These are phyloP conservation scores for Diaporthe vaccinii DNA, from an alignment of 2,329 filamentous ascomycete species.

Conservation along the genomic window DNA sequence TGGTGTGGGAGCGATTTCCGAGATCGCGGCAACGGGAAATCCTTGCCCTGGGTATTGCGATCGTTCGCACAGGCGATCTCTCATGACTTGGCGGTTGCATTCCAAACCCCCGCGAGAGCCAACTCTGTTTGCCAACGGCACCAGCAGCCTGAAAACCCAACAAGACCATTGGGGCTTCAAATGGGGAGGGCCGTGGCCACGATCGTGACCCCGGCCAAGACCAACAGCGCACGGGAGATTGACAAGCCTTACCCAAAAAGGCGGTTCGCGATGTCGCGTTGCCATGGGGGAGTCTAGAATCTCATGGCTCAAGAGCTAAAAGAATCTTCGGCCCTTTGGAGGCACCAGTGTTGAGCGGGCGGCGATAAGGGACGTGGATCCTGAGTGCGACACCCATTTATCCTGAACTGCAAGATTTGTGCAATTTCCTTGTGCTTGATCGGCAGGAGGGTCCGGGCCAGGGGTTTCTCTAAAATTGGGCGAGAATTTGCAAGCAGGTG, in stretches of 20 bases:
- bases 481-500: slow-evolving; percentile 4
- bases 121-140: background rate
- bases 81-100: background rate
- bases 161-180: background rate
- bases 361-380: slow-evolving; percentile 10
- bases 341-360: slow-evolving; percentile 1
- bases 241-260: slow-evolving; percentile 7
- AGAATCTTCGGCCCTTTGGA: slow-evolving; percentile 13
- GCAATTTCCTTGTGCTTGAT: slow-evolving; percentile 34
- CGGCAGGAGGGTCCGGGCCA: slow-evolving; percentile 13
- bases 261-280: slow-evolving; percentile 10
- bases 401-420: slow-evolving; percentile 31
- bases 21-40: slow-evolving; percentile 6
- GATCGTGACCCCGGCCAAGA: slow-evolving; percentile 1
- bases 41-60: background rate
- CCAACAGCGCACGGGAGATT: slow-evolving; percentile 23
- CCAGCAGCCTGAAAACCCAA: background rate
- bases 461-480: slow-evolving; percentile 2
- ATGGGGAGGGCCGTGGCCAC: background rate
- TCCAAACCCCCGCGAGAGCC: background rate
- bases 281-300: slow-evolving; percentile 6
- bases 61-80: background rate
- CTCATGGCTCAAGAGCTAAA: slow-evolving; percentile 5
- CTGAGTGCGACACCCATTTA: slow-evolving; percentile 14
- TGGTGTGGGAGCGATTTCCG: slow-evolving; percentile 23